Conservation (phyloP, 2,329 filamentous ascomycete species). For the Hymenoscyphus infarciens region DNA sequence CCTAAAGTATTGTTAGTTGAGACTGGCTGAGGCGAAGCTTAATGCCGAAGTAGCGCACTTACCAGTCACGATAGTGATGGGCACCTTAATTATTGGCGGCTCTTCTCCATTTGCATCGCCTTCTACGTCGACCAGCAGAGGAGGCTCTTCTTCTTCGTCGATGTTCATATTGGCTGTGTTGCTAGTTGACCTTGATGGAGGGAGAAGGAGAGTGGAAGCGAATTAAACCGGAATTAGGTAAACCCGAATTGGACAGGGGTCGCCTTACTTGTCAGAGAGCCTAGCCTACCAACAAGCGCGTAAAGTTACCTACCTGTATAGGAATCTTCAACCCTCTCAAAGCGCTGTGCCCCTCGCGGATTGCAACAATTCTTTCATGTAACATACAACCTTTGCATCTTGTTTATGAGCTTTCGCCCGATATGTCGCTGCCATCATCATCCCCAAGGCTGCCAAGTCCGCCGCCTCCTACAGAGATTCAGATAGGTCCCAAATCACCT, state of each 20-base stretch:
- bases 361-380: constrained; percentile 6
- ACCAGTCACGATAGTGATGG: constrained; percentile 83
- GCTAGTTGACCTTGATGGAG: neutral
- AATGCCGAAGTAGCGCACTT: constrained; percentile 23
- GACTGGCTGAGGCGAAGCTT: neutral
- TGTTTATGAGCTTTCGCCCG: constrained; percentile 15
- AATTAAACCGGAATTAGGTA: neutral
- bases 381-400: neutral
- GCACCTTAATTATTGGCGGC: constrained; percentile 59
- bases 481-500: constrained; percentile 78
- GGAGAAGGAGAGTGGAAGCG: neutral
- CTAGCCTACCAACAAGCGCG: too few species aligned
- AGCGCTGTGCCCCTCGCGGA: neutral
- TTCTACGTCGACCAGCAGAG: constrained; percentile 55
- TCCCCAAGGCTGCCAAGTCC: constrained; percentile 93
- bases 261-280: neutral
- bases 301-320: too few species aligned
- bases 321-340: too few species aligned
- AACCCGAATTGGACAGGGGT: neutral
- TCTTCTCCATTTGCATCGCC: constrained; percentile 44
- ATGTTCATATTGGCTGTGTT: constrained; percentile 48
- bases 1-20: constrained; percentile 46
- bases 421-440: constrained; percentile 62
- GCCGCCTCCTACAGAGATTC: constrained; percentile 90
- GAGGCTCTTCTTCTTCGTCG: constrained; percentile 63